These are phyloP conservation scores for Suhomyces prunicola DNA, from an alignment of 805 yeast genomes.

Conservation along the genomic window DNA sequence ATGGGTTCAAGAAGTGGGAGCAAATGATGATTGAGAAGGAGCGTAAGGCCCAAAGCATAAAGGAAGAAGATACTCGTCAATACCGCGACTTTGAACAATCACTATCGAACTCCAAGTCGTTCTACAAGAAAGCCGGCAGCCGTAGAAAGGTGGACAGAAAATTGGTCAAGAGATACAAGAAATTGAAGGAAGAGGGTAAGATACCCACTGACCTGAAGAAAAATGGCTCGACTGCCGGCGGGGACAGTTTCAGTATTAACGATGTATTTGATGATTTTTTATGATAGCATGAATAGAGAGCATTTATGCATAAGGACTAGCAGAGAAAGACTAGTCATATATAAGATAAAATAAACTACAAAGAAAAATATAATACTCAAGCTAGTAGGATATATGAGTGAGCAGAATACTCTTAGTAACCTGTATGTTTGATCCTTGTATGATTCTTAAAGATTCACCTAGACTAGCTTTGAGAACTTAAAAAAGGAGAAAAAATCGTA, in stretches of 20 bases:
- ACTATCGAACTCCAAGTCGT: constrained; percentile 22
- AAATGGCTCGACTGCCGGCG: neutral
- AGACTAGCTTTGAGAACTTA: neutral
- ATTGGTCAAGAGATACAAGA: constrained; percentile 30
- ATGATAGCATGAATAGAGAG: neutral
- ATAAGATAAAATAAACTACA: neutral
- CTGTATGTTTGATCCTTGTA: no score
- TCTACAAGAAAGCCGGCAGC: constrained; percentile 26
- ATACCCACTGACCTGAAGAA: constrained; percentile 13
- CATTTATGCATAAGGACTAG: neutral
- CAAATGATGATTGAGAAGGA: constrained; percentile 20
- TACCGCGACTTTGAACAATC: constrained; percentile 17
- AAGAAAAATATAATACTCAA: neutral
- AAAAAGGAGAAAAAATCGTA: neutral
- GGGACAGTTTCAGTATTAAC: neutral
- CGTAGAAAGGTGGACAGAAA: constrained; percentile 34
- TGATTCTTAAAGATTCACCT: no score
- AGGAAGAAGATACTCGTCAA: constrained; percentile 20
- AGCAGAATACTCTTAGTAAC: no score
- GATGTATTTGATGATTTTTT: constrained; percentile 2
- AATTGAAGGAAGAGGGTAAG: constrained; percentile 27
- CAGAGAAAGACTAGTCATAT: neutral
- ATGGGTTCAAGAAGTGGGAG: constrained; percentile 39
- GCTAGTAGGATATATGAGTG: no score
- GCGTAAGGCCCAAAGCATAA: constrained; percentile 15